phyloP scores from a whole-genome alignment of 1,139 yeast genomes.

The Taiozyma sp. region DNA sequence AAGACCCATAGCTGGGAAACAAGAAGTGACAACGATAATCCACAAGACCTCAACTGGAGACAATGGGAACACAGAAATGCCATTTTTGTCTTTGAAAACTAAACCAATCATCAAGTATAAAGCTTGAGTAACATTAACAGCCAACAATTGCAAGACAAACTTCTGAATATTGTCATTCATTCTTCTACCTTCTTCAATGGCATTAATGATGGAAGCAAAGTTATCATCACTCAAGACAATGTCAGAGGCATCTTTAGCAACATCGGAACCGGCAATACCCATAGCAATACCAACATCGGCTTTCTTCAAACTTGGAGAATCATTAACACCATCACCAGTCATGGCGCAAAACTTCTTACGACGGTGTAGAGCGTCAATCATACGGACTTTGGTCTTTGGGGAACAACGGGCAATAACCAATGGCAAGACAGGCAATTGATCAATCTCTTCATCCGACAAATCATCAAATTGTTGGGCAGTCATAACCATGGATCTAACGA shows the following conservation, averaged over 20 bases:
- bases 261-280: conserved; percentile 81
- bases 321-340: conserved; percentile 90
- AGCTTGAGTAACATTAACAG: conserved; percentile 78
- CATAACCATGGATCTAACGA: conserved; percentile 66
- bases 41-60: conserved; percentile 78
- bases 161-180: conserved; percentile 80
- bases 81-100: conserved; percentile 56
- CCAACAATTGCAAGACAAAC: conserved; percentile 72
- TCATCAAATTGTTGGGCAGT: conserved; percentile 70
- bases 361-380: conserved; percentile 79
- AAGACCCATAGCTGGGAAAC: conserved; percentile 87
- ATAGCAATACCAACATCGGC: conserved; percentile 88
- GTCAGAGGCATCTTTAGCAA: conserved; percentile 77
- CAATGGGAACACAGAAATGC: conserved; percentile 66
- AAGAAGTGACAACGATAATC: conserved; percentile 74
- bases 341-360: conserved; percentile 67
- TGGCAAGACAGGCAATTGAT: conserved; percentile 63
- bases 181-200: conserved; percentile 78
- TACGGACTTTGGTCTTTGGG: conserved; percentile 78
- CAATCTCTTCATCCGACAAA: conserved; percentile 57
- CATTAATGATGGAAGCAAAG: conserved; percentile 71
- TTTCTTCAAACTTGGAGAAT: conserved; percentile 72
- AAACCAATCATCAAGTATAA: conserved; percentile 65
- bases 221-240: conserved; percentile 72
- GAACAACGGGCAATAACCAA: conserved; percentile 82